These are phyloP conservation scores for Cercospora sesami DNA, from an alignment of 2,329 filamentous ascomycete species.

Conservation along the genomic window DNA sequence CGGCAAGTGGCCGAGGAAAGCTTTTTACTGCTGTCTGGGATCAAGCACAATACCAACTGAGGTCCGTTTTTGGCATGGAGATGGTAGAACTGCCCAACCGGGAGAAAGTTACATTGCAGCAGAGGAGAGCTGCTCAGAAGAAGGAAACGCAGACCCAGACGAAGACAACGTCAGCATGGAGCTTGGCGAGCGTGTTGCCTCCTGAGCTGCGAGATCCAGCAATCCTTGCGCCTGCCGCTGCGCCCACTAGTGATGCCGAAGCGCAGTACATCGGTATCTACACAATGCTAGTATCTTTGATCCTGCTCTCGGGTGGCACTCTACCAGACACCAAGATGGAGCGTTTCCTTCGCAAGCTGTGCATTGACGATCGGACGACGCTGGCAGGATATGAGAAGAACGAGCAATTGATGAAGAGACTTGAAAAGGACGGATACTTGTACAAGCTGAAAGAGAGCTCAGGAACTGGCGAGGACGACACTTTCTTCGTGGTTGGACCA, in stretches of 20 bases:
- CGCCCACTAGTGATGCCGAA: constrained; percentile 67
- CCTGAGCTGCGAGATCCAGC: constrained; percentile 61
- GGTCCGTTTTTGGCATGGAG: constrained; percentile 83
- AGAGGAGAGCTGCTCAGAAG: constrained; percentile 67
- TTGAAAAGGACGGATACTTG: constrained; percentile 82
- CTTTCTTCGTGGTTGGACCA: constrained; percentile 82
- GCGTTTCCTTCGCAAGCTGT: constrained; percentile 71
- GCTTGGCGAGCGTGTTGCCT: constrained; percentile 74
- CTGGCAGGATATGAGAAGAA: constrained; percentile 60
- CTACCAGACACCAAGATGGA: constrained; percentile 77
- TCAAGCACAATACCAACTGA: constrained; percentile 70
- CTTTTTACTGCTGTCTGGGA: constrained; percentile 77
- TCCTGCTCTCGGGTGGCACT: constrained; percentile 68
- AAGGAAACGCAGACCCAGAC: constrained; percentile 51
- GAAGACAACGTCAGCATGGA: constrained; percentile 57
- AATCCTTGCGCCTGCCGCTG: constrained; percentile 68
- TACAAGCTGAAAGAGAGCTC: constrained; percentile 67
- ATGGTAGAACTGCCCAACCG: constrained; percentile 77
- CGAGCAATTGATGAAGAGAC: constrained; percentile 69
- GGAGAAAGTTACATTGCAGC: constrained; percentile 78
- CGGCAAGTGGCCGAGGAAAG: constrained; percentile 53
- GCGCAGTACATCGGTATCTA: constrained; percentile 80
- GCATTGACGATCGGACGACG: constrained; percentile 72
- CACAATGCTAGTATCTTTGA: constrained; percentile 74
- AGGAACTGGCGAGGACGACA: constrained; percentile 67